Conservation (phyloP, 208 protist species). For the Leishmania arabica region DNA sequence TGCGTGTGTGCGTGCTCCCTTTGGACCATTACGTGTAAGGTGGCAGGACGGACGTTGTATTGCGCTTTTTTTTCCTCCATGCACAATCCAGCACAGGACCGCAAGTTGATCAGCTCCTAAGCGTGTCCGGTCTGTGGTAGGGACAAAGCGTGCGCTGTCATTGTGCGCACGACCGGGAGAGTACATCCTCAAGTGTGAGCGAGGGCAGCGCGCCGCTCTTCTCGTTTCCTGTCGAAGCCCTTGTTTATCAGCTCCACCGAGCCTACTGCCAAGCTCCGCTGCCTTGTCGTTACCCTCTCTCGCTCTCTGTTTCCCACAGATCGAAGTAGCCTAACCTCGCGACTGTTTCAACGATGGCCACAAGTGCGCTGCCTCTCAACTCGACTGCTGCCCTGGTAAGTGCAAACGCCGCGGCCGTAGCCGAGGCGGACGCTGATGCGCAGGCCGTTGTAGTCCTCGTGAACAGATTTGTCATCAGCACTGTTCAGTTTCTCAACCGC, state of each 20-base stretch:
- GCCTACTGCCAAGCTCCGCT: background rate
- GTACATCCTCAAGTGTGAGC: background rate
- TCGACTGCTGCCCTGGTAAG: background rate
- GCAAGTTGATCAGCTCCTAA: background rate
- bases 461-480: slow-evolving; percentile 77
- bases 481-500: slow-evolving; percentile 81
- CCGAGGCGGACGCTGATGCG: slow-evolving; percentile 36
- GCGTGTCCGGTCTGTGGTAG: background rate
- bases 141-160: background rate
- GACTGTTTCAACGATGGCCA: background rate
- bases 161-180: background rate
- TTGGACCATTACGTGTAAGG: background rate
- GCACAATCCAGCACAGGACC: background rate
- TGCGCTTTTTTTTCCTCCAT: background rate
- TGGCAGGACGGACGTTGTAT: too few species aligned
- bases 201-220: background rate
- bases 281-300: background rate
- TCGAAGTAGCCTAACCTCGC: background rate
- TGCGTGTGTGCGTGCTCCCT: background rate
- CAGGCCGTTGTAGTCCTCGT: slow-evolving; percentile 63
- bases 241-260: background rate
- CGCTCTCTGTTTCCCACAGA: background rate
- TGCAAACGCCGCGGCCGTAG: background rate
- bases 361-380: background rate
- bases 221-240: background rate